Percentiles rank a stretch among this genome's conserved stretches.
These are phyloP conservation scores for Fusarium miscanthi DNA, from an alignment of 2,329 filamentous ascomycete species.

Conservation along the genomic window DNA sequence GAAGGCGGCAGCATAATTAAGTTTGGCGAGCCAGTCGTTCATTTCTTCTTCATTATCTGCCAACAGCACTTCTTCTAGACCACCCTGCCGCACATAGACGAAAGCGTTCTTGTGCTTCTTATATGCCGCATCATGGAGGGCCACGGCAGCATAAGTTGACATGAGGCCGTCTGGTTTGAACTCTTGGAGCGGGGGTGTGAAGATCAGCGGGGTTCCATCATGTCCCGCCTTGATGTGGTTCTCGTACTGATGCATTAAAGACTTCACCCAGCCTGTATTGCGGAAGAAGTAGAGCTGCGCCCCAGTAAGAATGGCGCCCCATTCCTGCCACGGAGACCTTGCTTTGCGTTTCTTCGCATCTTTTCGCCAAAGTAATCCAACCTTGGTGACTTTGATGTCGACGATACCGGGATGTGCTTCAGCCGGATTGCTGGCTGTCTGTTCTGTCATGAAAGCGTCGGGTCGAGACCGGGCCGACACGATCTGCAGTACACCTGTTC, in stretches of 20 bases:
- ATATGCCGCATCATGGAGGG: slow-evolving; percentile 85
- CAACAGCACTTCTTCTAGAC: slow-evolving; percentile 88
- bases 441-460: slow-evolving; percentile 92
- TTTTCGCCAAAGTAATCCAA: slow-evolving; percentile 94
- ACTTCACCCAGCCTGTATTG: slow-evolving; percentile 92
- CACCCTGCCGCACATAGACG: slow-evolving; percentile 86
- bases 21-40: slow-evolving; percentile 95
- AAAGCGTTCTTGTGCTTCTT: slow-evolving; percentile 97
- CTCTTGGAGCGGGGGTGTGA: slow-evolving; percentile 87
- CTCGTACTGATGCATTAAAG: slow-evolving; percentile 88
- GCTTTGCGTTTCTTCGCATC: slow-evolving; percentile 93
- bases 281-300: slow-evolving; percentile 97
- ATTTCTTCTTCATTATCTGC: slow-evolving; percentile 91
- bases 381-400: slow-evolving; percentile 97
- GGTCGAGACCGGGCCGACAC: slow-evolving; percentile 93
- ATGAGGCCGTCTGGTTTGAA: slow-evolving; percentile 96
- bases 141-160: slow-evolving; percentile 92
- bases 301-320: slow-evolving; percentile 96
- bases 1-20: slow-evolving; percentile 97
- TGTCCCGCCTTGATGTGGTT: slow-evolving; percentile 81
- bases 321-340: slow-evolving; percentile 97
- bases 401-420: slow-evolving; percentile 93
- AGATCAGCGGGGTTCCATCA: slow-evolving; percentile 81
- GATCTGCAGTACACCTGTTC: slow-evolving; percentile 92
- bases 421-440: slow-evolving; percentile 83